These are phyloP conservation scores for Cutaneotrichosporon cutaneum DNA, from an alignment of 1,284 basidiomycete genomes.

Conservation along the genomic window DNA sequence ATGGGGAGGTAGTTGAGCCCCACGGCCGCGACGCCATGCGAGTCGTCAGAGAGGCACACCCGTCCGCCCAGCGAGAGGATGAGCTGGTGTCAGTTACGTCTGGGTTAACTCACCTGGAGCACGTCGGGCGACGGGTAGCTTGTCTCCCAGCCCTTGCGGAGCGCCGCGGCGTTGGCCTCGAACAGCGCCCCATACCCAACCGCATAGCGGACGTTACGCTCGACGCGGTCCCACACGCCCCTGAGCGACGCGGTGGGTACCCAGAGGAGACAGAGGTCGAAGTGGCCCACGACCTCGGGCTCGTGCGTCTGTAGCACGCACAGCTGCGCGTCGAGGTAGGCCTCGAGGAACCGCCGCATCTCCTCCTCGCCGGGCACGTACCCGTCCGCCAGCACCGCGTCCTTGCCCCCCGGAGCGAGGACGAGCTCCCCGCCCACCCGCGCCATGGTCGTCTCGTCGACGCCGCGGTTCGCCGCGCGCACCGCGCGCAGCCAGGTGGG, in stretches of 20 bases:
- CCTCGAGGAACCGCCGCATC: conserved; percentile 57
- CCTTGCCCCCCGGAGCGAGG: conserved; percentile 54
- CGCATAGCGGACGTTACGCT: conserved; percentile 74
- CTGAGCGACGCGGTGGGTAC: conserved; percentile 61
- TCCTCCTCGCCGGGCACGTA: conserved; percentile 24
- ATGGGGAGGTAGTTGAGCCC: conserved; percentile 78
- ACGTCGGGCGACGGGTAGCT: conserved; percentile 82
- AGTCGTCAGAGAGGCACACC: conserved; percentile 90
- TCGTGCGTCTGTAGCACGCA: conserved; percentile 66
- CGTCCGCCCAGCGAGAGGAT: conserved; percentile 68
- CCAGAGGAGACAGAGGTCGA: conserved; percentile 86
- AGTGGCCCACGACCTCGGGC: conserved; percentile 89
- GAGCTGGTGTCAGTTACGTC: conserved; percentile 56
- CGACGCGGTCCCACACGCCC: conserved; percentile 61
- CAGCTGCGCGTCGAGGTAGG: conserved; percentile 82
- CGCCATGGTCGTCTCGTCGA: conserved; percentile 6
- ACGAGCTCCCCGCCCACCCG: conserved; percentile 24
- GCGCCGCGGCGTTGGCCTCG: conserved; percentile 88
- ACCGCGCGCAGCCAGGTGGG: conserved; percentile 40
- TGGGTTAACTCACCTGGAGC: conserved; percentile 59
- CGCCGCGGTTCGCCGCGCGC: not conserved
- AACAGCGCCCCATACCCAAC: conserved; percentile 85
- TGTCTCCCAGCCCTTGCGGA: conserved; percentile 84
- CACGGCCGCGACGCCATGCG: conserved; percentile 84
- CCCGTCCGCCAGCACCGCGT: conserved; percentile 14